Base-by-base conservation (phyloP, 2,329 filamentous ascomycete genomes). In the Xylariaceae sp. region DNA sequence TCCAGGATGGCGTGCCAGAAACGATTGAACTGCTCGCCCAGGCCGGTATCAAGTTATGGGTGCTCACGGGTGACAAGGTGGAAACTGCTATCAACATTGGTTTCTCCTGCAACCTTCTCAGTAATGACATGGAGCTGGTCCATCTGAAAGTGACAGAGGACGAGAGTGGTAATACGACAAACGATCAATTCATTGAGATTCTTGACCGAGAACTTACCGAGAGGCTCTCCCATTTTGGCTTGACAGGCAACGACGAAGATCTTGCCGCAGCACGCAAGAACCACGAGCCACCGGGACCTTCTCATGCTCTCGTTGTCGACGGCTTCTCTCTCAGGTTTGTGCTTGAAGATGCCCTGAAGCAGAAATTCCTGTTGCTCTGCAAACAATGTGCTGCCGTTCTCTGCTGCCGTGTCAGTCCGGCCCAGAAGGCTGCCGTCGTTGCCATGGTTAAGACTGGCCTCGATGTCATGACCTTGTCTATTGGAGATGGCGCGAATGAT, bases 81-180 rank as follows among this genome's bases (percentile, higher is more conserved):
- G 94, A 99, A 72, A 99, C 94, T 19, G 94, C 95, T 50, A 99
- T 99, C 82, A 99, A 99, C 72, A 99, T 99, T 65, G 94, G 94
- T 2, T 99, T 97, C 71, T 99, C 95, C 11, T 99, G 95, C 75
- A 99, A 99, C 61, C 78, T 99, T 31, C 81, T 99, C 48, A 90
- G 92, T 71, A 99, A 96, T 68, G 89, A 96, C 59, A 96, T 99
- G 94, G 94, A 99, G 59, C 75, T 99, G 54, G 88, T 99, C 56
- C 83, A 95, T 43, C 78, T 99, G 60, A 95, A 95, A 65, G 79
- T 94, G 30, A 81, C 88, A 1, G 89, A 95, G 56, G 86, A 90
- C 48, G 80, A 85, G 52, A 65, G 72, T 10, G 71, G 79, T 14
- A 62, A 73, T 18, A 71, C 71, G 0, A 54, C 67, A 0, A 73